Conservation (phyloP, 768 basidiomycete genomes). For the Podaxis carcinomalis region DNA sequence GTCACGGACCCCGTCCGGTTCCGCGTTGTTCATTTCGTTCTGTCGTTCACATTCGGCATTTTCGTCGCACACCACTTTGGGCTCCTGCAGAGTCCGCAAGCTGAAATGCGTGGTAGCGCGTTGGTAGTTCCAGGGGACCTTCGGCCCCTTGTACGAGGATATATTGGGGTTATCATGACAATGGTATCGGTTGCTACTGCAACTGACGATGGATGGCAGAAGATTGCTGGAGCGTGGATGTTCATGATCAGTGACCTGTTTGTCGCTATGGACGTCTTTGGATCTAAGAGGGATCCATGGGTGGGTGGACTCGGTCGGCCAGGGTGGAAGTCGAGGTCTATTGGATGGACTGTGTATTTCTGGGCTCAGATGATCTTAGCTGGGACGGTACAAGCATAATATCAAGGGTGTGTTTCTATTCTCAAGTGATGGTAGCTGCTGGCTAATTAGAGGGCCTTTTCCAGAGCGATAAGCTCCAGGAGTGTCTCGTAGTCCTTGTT, state of each 20-base stretch:
- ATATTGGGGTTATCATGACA: slow-evolving; percentile 18
- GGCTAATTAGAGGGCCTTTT: slow-evolving; percentile 26
- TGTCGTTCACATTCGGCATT: slow-evolving; percentile 14
- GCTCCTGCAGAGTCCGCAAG: slow-evolving; percentile 8
- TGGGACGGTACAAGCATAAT: slow-evolving; percentile 14
- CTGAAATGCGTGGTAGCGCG: neutral
- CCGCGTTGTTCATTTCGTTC: slow-evolving; percentile 12
- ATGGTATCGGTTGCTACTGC: slow-evolving; percentile 24
- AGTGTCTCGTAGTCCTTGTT: slow-evolving; percentile 38
- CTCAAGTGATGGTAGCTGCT: neutral
- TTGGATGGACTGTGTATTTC: slow-evolving; percentile 22
- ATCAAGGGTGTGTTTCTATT: neutral
- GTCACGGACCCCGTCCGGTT: neutral
- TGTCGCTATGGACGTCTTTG: slow-evolving; percentile 20
- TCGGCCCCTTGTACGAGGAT: slow-evolving; percentile 14
- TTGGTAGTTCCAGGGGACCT: slow-evolving; percentile 17
- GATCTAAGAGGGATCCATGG: slow-evolving; percentile 8
- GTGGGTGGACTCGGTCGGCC: neutral
- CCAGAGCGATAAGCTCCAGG: slow-evolving; percentile 40
- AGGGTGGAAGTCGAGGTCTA: slow-evolving; percentile 18
- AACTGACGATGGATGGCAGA: slow-evolving; percentile 20
- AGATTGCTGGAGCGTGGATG: slow-evolving; percentile 18
- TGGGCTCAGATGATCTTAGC: slow-evolving; percentile 21
- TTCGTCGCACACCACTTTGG: slow-evolving; percentile 18
- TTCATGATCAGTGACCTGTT: slow-evolving; percentile 24